Base-by-base conservation (phyloP, 495 filamentous ascomycete genomes). In the Talaromyces thailandensis region DNA sequence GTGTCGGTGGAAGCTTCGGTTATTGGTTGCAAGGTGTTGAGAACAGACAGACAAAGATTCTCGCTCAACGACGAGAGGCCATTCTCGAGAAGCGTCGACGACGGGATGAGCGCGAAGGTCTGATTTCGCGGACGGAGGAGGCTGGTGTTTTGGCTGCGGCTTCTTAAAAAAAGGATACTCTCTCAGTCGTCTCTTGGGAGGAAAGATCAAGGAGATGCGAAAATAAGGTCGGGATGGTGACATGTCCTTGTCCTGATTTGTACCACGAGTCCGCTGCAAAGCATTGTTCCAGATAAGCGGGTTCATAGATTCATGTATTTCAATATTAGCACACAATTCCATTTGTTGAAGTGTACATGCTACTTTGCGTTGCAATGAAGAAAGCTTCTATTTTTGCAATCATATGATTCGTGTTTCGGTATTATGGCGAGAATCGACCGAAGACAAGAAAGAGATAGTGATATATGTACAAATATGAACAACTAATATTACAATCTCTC, bases 21-120 rank as follows among this genome's bases (percentile, higher is more conserved):
- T 98, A 97, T 82, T 98, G 93, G 91, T 76, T 98, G 66, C 84
- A 88, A 78, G 89, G 89, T 60, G 89, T 97, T 45, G 89, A 95
- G 72, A 71, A 86, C 68, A 80, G 86, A 63, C 93, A 97, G 77
- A 79, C 85, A 56, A 82, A 81, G 62, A 81, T 92, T 59, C 79
- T 98, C 50, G 79, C 82, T 65, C 87, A 91, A 71, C 87, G 92
- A 68, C 87, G 88, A 72, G 82, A 87, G 66, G 71, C 77, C 37
- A 82, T 98, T 67, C 76, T 98, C 23, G 95, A 96, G 77, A 98
- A 97, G 85, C 79, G 93, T 72, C 85, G 83, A 71, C 77, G 92
- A 73, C 81, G 88, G 71, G 88, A 88, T 55, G 81, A 86, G 71
- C 77, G 82, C 45, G 83, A 87, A 62, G 79, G 65, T 21, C 52